These are phyloP conservation scores for Eucalyptus cloeziana DNA, from an alignment of 345 rosid genomes.

Conservation along the genomic window DNA sequence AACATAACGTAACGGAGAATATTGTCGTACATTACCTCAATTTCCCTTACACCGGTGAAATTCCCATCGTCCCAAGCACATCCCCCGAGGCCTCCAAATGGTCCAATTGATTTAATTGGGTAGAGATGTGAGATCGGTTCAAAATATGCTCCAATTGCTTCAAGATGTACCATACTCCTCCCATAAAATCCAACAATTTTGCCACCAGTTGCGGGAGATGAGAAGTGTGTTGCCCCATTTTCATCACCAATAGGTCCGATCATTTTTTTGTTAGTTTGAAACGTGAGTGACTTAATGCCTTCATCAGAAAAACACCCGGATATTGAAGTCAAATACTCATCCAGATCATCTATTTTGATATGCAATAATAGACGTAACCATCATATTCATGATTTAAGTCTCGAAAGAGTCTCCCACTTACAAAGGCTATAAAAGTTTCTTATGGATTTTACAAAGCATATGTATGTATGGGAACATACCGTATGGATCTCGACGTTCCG, in stretches of 20 bases:
- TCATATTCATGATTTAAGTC: not conserved
- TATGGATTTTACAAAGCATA: not conserved
- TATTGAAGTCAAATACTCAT: not conserved
- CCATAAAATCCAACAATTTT: not conserved
- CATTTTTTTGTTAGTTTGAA: not conserved
- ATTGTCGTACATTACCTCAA: not conserved
- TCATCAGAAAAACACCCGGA: not conserved
- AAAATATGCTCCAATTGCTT: not conserved
- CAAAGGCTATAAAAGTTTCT: not conserved
- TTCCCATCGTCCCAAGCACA: not conserved
- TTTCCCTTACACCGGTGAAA: not conserved
- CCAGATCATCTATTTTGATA: too few species aligned
- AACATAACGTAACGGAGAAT: not conserved
- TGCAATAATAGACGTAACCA: not conserved
- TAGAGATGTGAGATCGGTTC: not conserved
- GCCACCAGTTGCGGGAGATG: not conserved
- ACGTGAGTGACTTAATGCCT: not conserved
- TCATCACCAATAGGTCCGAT: not conserved
- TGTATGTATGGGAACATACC: too few species aligned
- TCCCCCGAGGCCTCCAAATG: not conserved
- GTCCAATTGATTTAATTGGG: not conserved
- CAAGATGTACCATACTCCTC: not conserved
- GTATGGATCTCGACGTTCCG: too few species aligned
- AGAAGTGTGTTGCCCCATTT: not conserved
- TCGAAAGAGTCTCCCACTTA: not conserved